Base-by-base conservation (phyloP, 139 green algal species). In the Chlamydomonas sp. region DNA sequence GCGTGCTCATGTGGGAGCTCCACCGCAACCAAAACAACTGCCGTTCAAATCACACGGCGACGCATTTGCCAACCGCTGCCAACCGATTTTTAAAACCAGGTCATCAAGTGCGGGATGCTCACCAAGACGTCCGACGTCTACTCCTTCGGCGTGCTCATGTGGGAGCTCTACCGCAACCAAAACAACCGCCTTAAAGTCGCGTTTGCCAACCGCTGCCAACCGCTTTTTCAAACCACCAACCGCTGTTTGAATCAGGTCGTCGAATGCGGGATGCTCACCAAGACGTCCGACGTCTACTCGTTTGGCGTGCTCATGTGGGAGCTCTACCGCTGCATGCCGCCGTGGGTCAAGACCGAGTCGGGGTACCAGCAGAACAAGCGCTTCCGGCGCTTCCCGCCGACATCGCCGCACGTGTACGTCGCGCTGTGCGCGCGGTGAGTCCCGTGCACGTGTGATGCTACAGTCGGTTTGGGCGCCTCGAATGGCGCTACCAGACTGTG, bases 291-390 rank as follows among this genome's bases (percentile, higher is more conserved):
- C 33, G 69, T 74, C 8, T 74, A 74, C 58, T 47, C 36, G 3
- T 74, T 68, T 61, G 69, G 69, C 35, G 69, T 74, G 36, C 58
- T 74, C n/a, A 68, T 73, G 67, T 59, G 65, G 65, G 67, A 67
- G 50, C 31, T 62, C 1, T 73, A 73, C 54, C 29, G 50, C 34
- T 57, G 67, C 67, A 73, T 66, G 67, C 67, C 67, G 2, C 67
- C 67, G 3, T 73, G 67, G 67, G 54, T 73, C 54, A 73, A 73
- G 54, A 37, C 35, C 5, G 67, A 33, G 30, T 43, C 48, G 2
- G 67, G 60, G 16, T 64, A 64, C 54, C 30, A 6, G 22, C 54
- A 36, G 16, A 64, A 64, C 26, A 30, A 33, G 26, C 30, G 54
- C 24, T 64, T 64, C 16, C 54, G 54, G 54, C 22, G 54, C 30